phyloP scores from a whole-genome alignment of 371 early-diverging fungal genomes.

The Mortierella polycephala region DNA sequence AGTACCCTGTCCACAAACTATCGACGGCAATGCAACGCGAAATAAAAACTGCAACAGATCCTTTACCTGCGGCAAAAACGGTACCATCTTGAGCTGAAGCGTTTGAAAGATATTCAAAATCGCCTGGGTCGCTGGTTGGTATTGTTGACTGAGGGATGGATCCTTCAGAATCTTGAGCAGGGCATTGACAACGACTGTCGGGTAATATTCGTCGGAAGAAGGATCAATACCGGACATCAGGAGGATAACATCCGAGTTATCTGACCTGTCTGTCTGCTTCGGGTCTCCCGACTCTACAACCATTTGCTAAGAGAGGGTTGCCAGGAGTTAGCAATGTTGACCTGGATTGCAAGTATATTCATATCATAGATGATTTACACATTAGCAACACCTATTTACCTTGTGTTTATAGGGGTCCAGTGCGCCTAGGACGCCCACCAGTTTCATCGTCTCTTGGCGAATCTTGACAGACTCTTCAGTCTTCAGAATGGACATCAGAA shows the following conservation, averaged over 20 bases:
- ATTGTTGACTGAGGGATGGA: constrained; percentile 82
- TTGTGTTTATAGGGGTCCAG: constrained; percentile 94
- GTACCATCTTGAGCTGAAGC: constrained; percentile 83
- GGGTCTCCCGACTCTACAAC: constrained; percentile 62
- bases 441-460: constrained; percentile 86
- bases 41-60: too few relatives aligned
- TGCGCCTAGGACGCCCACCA: constrained; percentile 95
- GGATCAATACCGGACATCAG: constrained; percentile 81
- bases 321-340: too few relatives aligned
- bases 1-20: neutral
- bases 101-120: constrained; percentile 95
- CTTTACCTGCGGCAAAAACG: constrained; percentile 82
- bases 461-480: constrained; percentile 79
- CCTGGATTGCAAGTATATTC: neutral
- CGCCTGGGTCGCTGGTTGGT: constrained; percentile 91
- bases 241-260: constrained; percentile 71
- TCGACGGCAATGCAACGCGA: too few relatives aligned
- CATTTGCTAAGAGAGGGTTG: constrained; percentile 40
- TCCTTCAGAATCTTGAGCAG: constrained; percentile 92
- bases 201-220: constrained; percentile 86
- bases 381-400: constrained; percentile 6
- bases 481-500: constrained; percentile 87
- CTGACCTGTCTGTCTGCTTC: constrained; percentile 63
- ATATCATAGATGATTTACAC: neutral
- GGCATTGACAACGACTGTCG: constrained; percentile 87